phyloP scores from a whole-genome alignment of 2,329 filamentous ascomycete species.

The Colletotrichum cereale region DNA sequence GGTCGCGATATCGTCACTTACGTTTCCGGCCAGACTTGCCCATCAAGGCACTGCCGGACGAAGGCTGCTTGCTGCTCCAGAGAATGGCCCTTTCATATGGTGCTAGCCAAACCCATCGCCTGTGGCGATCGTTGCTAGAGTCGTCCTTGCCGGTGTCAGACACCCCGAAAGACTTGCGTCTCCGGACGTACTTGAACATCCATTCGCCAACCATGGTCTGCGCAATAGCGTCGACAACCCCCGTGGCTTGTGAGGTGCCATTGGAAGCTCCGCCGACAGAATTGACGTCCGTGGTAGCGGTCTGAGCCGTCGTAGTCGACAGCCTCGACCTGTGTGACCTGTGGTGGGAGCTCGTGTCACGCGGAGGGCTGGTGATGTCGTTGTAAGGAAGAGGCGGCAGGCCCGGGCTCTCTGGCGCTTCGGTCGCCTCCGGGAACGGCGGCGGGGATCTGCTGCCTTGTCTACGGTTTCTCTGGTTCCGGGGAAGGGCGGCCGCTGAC shows the following conservation, averaged over 20 bases:
- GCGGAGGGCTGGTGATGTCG: conserved; percentile 73
- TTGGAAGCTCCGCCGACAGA: conserved; percentile 58
- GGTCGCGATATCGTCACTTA: conserved; percentile 64
- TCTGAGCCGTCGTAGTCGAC: conserved; percentile 71
- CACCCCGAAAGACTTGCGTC: conserved; percentile 91
- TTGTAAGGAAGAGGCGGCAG: conserved; percentile 81
- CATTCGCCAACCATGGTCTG: conserved; percentile 99
- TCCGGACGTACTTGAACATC: conserved; percentile 92
- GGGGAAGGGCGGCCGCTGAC: conserved; percentile 81
- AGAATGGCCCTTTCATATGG: conserved; percentile 96
- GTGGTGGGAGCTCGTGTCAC: conserved; percentile 53
- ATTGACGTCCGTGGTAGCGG: conserved; percentile 53
- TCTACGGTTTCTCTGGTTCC: conserved; percentile 62
- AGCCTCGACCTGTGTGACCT: conserved; percentile 66
- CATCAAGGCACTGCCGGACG: conserved; percentile 86
- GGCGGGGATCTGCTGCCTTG: conserved; percentile 72
- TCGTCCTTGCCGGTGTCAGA: conserved; percentile 76
- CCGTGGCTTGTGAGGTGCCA: conserved; percentile 75
- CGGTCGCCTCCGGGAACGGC: conserved; percentile 75
- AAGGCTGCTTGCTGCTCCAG: conserved; percentile 98
- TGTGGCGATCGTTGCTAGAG: conserved; percentile 84
- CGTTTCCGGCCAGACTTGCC: conserved; percentile 95
- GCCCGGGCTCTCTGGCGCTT: conserved; percentile 75
- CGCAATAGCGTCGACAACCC: conserved; percentile 95
- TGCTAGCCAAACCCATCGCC: conserved; percentile 98